phyloP scores from a whole-genome alignment of 306 rosid genomes.

The Rosa persica region DNA sequence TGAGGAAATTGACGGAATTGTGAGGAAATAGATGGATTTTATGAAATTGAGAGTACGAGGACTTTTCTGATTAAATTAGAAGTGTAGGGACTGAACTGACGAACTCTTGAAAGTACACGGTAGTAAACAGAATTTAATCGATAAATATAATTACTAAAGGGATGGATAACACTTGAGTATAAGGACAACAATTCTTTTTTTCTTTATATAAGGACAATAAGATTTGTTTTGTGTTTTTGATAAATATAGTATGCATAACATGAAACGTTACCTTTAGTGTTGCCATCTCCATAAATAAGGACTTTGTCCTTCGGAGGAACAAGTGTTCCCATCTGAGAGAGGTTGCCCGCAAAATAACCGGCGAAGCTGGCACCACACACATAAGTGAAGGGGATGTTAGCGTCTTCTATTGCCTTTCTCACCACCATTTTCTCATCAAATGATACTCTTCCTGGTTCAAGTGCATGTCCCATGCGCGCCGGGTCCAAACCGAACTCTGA shows the following conservation, averaged over 20 bases:
- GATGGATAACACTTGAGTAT: too few relatives aligned
- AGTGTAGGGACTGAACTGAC: too few relatives aligned
- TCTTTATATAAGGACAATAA: too few relatives aligned
- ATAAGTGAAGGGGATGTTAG: constrained; percentile 73
- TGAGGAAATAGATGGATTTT: too few relatives aligned
- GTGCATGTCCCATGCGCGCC: constrained; percentile 67
- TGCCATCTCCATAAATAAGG: constrained; percentile 62
- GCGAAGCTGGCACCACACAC: constrained; percentile 74
- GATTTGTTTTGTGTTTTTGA: too few relatives aligned
- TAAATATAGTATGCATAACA: not conserved
- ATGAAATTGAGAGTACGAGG: too few relatives aligned
- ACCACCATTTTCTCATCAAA: constrained; percentile 76
- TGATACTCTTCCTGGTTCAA: constrained; percentile 80
- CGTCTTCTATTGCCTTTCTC: constrained; percentile 75
- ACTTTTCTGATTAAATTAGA: too few relatives aligned
- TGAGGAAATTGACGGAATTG: too few relatives aligned
- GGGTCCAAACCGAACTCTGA: constrained; percentile 94
- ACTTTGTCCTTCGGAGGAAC: constrained; percentile 67
- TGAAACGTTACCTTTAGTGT: constrained; percentile 58
- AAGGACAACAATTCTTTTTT: too few relatives aligned
- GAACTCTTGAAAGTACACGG: too few relatives aligned
- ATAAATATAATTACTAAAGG: too few relatives aligned
- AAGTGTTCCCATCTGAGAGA: constrained; percentile 66
- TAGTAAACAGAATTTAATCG: too few relatives aligned
- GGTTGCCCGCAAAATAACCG: constrained; percentile 71